Evolutionary conservation across 257 asterid species (phyloP).

Genomic region (Craterostigma plantagineum): DNA sequence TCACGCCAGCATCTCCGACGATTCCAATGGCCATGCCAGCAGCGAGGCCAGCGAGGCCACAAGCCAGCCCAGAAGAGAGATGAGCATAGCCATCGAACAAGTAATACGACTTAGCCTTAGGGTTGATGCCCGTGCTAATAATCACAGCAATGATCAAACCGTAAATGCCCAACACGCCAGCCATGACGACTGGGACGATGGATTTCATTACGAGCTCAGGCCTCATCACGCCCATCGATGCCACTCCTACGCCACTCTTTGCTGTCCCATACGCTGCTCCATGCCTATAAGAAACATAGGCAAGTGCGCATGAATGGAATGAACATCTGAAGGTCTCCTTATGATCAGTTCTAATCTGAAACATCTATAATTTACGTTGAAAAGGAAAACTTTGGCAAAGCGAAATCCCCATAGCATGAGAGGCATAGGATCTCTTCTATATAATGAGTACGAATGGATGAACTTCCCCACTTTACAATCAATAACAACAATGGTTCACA

Average conservation of each 20-base stretch:
- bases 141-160: slow-evolving; percentile 4
- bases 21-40: slow-evolving; percentile 6
- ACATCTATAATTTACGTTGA: too few relatives aligned
- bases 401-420: too few relatives aligned
- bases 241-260: slow-evolving; percentile 12
- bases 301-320: too few relatives aligned
- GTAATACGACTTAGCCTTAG: slow-evolving; percentile 4
- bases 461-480: too few relatives aligned
- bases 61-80: slow-evolving; percentile 3
- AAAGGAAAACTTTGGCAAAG: too few relatives aligned
- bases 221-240: slow-evolving; percentile 22
- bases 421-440: too few relatives aligned
- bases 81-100: slow-evolving; percentile 5
- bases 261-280: slow-evolving; percentile 4
- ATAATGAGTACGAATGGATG: too few relatives aligned
- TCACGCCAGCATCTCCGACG: slow-evolving; percentile 4
- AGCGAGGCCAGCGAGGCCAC: slow-evolving; percentile 6
- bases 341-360: too few relatives aligned
- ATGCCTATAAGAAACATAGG: slow-evolving; percentile 1
- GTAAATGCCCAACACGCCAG: slow-evolving; percentile 18
- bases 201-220: slow-evolving; percentile 22
- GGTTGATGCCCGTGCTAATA: slow-evolving; percentile 2
- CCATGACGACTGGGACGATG: slow-evolving; percentile 20
- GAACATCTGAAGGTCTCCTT: too few relatives aligned
- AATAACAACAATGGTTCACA: too few relatives aligned